Conservation (phyloP, 139 green algal genomes). For the Chlamydomonas schloesseri region DNA sequence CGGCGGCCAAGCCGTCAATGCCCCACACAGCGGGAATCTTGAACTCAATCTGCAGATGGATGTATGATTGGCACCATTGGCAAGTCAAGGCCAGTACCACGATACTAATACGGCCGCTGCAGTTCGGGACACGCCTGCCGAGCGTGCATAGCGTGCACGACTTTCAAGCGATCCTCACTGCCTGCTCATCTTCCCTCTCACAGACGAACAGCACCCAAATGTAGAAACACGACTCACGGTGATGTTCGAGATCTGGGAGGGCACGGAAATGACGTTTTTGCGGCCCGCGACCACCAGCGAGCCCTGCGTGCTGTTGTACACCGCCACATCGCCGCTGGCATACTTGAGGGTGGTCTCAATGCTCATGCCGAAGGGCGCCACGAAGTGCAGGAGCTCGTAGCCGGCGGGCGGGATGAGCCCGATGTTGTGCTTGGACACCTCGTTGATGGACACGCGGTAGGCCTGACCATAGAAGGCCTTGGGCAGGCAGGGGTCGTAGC, state of each 20-base stretch:
- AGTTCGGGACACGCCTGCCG: too few species aligned
- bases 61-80: too few species aligned
- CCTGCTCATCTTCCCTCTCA: too few species aligned
- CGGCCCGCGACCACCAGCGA: not conserved
- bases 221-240: too few species aligned
- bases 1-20: constrained; percentile 26
- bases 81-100: too few species aligned
- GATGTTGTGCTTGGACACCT: constrained; percentile 9
- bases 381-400: not conserved
- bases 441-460: not conserved
- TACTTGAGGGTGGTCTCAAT: not conserved
- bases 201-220: too few species aligned
- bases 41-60: constrained; percentile 46
- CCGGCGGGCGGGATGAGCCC: not conserved
- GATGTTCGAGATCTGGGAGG: not conserved
- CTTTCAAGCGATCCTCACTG: too few species aligned
- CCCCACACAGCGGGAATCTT: constrained; percentile 1
- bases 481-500: not conserved
- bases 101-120: too few species aligned
- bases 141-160: too few species aligned
- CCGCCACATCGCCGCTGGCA: too few species aligned
- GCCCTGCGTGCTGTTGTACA: not conserved
- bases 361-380: constrained; percentile 16
- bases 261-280: not conserved
- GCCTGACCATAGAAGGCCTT: not conserved